These are phyloP conservation scores for Gnetum montanum DNA, from an alignment of 75 land plant species.

Conservation along the genomic window DNA sequence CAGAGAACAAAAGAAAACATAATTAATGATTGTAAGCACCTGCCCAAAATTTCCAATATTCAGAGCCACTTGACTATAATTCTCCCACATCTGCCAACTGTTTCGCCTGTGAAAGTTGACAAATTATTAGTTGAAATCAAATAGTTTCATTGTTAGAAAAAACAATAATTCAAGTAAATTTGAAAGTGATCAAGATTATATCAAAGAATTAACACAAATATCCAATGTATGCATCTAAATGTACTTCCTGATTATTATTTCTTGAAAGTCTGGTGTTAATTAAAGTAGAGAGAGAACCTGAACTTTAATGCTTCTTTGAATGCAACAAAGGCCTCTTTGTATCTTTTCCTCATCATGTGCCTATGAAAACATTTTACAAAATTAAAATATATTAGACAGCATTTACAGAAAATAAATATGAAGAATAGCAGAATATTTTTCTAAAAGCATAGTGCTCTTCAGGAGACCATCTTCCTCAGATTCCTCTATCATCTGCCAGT, in stretches of 20 bases:
- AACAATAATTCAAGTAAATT: not conserved
- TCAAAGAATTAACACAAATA: no score
- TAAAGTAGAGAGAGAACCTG: conserved; percentile 42
- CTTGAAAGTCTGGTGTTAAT: no score
- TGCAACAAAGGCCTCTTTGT: conserved; percentile 74
- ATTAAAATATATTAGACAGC: no score
- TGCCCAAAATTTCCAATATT: conserved; percentile 63
- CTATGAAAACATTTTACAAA: no score
- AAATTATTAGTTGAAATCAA: not conserved
- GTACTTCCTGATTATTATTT: no score
- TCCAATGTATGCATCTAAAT: no score
- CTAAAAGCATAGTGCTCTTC: no score
- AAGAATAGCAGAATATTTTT: no score
- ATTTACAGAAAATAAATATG: no score
- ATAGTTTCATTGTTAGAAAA: not conserved
- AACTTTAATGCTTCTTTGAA: conserved; percentile 89
- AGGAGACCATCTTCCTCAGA: no score
- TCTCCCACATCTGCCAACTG: conserved; percentile 98
- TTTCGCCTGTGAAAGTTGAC: conserved; percentile 52
- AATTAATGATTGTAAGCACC: conserved; percentile 42
- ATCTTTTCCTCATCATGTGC: conserved; percentile 75
- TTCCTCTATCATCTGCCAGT: no score
- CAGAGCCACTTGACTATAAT: conserved; percentile 66
- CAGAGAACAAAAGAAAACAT: no score
- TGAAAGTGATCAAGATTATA: not conserved